phyloP scores from a whole-genome alignment of 2,329 filamentous ascomycete genomes.

The Colletotrichum sp. region DNA sequence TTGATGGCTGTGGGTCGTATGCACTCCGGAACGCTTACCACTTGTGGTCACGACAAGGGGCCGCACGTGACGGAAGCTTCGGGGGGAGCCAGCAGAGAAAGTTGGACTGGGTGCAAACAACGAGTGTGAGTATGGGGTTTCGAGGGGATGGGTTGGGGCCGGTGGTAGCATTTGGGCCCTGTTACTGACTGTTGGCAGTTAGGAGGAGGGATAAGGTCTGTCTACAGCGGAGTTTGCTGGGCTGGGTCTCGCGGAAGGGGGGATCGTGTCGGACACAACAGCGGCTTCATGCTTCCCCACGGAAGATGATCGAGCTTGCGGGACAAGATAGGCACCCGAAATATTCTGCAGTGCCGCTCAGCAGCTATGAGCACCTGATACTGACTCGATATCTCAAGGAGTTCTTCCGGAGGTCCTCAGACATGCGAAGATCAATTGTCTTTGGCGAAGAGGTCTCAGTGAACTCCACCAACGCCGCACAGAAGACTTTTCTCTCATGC shows the following conservation, averaged over 20 bases:
- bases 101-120: neutral
- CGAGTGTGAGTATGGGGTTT: neutral
- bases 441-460: neutral
- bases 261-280: neutral
- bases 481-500: neutral
- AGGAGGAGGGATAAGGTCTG: neutral
- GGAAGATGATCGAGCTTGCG: neutral
- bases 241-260: neutral
- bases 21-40: neutral
- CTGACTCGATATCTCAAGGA: too few species aligned
- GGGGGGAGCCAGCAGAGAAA: neutral
- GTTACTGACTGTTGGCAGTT: neutral
- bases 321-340: fast-evolving
- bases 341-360: fast-evolving
- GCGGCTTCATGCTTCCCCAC: neutral
- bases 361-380: too few species aligned
- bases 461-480: fast-evolving
- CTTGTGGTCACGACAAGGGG: neutral
- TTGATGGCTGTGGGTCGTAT: neutral
- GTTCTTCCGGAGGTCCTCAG: neutral
- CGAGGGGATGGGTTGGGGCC: neutral
- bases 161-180: neutral
- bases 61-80: neutral
- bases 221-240: neutral
- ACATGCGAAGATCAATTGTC: neutral